Evolutionary conservation across 2,329 filamentous ascomycete genomes (phyloP).

Genomic region (Juglanconis sp.): DNA sequence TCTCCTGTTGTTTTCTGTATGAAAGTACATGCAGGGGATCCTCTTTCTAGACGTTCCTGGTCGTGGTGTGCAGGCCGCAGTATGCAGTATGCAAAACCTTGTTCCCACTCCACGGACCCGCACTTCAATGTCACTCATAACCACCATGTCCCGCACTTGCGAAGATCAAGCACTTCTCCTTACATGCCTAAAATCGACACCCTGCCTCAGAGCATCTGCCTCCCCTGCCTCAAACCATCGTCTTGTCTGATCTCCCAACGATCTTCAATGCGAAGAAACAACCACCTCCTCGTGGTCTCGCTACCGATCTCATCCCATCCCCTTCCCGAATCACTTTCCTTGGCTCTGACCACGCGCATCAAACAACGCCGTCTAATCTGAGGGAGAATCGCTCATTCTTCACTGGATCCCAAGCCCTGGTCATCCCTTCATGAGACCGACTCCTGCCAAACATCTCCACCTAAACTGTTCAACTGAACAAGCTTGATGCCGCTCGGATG

Average conservation of each 20-base stretch:
- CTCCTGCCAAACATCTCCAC: constrained; percentile 11
- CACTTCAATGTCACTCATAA: constrained; percentile 38
- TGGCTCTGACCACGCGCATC: constrained; percentile 10
- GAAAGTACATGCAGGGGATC: constrained; percentile 5
- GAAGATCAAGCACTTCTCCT: constrained; percentile 33
- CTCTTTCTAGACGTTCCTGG: constrained; percentile 2
- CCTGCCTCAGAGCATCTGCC: constrained; percentile 30
- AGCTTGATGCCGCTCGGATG: constrained; percentile 51
- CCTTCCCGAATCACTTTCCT: constrained; percentile 13
- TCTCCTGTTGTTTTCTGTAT: constrained; percentile 5
- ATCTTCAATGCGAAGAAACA: constrained; percentile 27
- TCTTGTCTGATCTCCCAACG: constrained; percentile 36
- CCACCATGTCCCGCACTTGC: constrained; percentile 37
- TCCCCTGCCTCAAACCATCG: constrained; percentile 22
- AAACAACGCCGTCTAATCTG: constrained; percentile 19
- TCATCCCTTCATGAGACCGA: constrained; percentile 7
- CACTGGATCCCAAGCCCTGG: background rate
- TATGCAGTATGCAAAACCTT: constrained; percentile 14
- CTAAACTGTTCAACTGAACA: constrained; percentile 22
- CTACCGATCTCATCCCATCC: constrained; percentile 1
- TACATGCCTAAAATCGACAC: constrained; percentile 33
- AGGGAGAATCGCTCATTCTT: constrained; percentile 10
- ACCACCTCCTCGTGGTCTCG: constrained; percentile 18
- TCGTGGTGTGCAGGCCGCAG: constrained; percentile 6
- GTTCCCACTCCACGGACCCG: constrained; percentile 18